Conservation (phyloP, 148 eudicot genomes). For the Amaranthus hypochondriacus region DNA sequence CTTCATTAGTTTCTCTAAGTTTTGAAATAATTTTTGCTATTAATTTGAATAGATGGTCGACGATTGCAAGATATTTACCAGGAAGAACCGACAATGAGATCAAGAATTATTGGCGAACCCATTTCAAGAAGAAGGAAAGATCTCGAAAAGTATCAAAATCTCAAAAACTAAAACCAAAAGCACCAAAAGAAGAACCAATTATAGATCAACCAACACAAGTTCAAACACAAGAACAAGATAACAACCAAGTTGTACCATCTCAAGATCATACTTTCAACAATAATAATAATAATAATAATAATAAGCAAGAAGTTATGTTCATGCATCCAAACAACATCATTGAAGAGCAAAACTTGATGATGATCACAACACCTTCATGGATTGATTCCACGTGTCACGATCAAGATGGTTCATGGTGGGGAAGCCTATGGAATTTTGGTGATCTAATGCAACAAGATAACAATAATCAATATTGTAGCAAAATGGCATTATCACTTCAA, state of each 20-base stretch:
- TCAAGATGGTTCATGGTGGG: conserved; percentile 25
- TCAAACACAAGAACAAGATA: neutral
- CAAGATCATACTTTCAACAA: neutral
- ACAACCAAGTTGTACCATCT: conserved; percentile 7
- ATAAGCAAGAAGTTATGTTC: conserved; percentile 12
- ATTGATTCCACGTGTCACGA: conserved; percentile 19
- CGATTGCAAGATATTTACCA: conserved; percentile 44
- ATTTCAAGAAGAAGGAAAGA: conserved; percentile 35
- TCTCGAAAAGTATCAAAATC: conserved; percentile 26
- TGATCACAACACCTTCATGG: conserved; percentile 26
- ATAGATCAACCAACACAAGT: neutral
- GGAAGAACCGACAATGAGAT: conserved; percentile 72
- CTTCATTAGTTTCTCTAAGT: neutral
- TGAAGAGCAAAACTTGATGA: conserved; percentile 19
- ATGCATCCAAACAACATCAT: conserved; percentile 10
- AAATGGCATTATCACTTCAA: conserved; percentile 20
- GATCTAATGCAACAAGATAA: conserved; percentile 13
- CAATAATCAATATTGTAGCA: conserved; percentile 11
- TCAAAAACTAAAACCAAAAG: conserved; percentile 7
- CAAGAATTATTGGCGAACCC: conserved; percentile 65
- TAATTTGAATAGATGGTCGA: conserved; percentile 41
- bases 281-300: neutral
- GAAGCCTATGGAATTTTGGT: conserved; percentile 37
- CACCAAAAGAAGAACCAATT: conserved; percentile 6
- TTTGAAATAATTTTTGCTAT: neutral